Percentiles rank a stretch among this genome's conserved stretches.
These are phyloP conservation scores for Hyphodiscus hymeniophilus DNA, from an alignment of 495 filamentous ascomycete species.

Conservation along the genomic window DNA sequence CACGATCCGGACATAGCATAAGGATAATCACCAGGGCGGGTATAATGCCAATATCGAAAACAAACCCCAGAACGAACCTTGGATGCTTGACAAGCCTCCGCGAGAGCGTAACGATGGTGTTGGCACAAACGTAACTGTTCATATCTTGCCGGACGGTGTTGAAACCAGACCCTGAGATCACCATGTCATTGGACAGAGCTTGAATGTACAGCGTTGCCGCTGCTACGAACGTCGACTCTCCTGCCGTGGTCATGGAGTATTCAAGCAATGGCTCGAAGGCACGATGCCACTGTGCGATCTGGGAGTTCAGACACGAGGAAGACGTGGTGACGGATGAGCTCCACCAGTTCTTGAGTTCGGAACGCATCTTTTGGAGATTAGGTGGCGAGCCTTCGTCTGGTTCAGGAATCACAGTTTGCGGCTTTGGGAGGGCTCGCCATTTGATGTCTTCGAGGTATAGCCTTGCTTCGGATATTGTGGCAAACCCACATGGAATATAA, in stretches of 20 bases:
- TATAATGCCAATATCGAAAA: slow-evolving; percentile 5
- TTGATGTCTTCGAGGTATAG: slow-evolving; percentile 16
- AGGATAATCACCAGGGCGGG: background rate
- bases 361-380: slow-evolving; percentile 1
- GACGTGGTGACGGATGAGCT: background rate
- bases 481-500: slow-evolving; percentile 9
- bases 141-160: background rate
- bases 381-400: background rate
- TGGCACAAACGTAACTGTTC: background rate
- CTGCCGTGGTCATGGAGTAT: slow-evolving; percentile 6
- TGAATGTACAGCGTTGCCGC: slow-evolving; percentile 16
- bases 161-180: slow-evolving; percentile 1
- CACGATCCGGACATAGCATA: background rate
- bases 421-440: slow-evolving; percentile 9
- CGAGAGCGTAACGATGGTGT: background rate
- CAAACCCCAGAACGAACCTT: slow-evolving; percentile 2
- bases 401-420: background rate
- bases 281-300: slow-evolving; percentile 16
- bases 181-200: slow-evolving; percentile 8
- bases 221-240: slow-evolving; percentile 9
- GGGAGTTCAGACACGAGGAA: background rate
- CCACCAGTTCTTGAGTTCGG: slow-evolving; percentile 6
- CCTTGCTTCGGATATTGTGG: slow-evolving; percentile 16
- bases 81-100: background rate
- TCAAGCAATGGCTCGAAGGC: slow-evolving; percentile 13